phyloP scores from a whole-genome alignment of 495 filamentous ascomycete genomes.

The Halenospora varia region DNA sequence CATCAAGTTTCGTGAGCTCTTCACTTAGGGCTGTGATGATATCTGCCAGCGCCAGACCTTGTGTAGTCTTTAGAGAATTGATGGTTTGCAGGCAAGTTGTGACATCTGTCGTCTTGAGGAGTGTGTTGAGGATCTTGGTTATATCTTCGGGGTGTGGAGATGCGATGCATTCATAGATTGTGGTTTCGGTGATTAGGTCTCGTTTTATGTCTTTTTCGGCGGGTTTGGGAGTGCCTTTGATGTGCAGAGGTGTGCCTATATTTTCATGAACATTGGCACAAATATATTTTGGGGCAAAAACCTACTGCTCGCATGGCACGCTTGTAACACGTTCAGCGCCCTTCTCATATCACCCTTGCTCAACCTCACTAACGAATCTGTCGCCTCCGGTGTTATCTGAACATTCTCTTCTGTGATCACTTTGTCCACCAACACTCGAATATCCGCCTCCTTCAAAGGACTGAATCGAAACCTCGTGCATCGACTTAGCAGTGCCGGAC shows the following conservation, averaged over 20 bases:
- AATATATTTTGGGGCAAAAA: slow-evolving; percentile 16
- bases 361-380: slow-evolving; percentile 74
- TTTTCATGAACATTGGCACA: not conserved
- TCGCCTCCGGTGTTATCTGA: slow-evolving; percentile 73
- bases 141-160: slow-evolving; percentile 92
- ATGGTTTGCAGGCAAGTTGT: slow-evolving; percentile 82
- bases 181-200: slow-evolving; percentile 82
- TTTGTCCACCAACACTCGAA: slow-evolving; percentile 76
- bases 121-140: slow-evolving; percentile 72
- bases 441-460: slow-evolving; percentile 83
- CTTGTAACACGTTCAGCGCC: slow-evolving; percentile 92
- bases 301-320: slow-evolving; percentile 89
- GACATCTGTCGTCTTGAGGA: slow-evolving; percentile 79
- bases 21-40: slow-evolving; percentile 83
- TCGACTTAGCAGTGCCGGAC: slow-evolving; percentile 83
- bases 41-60: slow-evolving; percentile 91
- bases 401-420: slow-evolving; percentile 87
- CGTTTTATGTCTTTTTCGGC: slow-evolving; percentile 55
- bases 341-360: slow-evolving; percentile 96
- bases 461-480: slow-evolving; percentile 96
- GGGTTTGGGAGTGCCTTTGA: slow-evolving; percentile 57
- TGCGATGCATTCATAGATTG: slow-evolving; percentile 97
- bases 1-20: slow-evolving; percentile 76
- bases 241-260: slow-evolving; percentile 62
- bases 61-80: slow-evolving; percentile 76